Base-by-base conservation (phyloP, 495 filamentous ascomycete species). In the Mytilinidion resinicola region DNA sequence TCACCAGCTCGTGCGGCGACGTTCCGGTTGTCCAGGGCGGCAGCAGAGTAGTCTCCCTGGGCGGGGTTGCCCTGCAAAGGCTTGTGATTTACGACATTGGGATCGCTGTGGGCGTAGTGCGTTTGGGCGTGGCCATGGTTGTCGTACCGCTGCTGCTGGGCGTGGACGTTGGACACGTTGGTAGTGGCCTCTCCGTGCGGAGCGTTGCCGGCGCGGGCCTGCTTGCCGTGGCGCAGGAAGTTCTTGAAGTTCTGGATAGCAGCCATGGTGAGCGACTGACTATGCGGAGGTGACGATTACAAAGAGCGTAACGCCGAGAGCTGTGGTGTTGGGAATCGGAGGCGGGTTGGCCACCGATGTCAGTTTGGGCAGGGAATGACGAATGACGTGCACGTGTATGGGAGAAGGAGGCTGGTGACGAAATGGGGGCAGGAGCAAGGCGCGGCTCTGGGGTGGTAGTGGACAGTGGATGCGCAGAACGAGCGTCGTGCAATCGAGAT, bases 201-300 rank as follows among this genome's bases (percentile, higher is more conserved):
- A 39, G 79, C 74, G 34, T 86, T 82, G 59, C 80, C 81, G 51
- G 79, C 78, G 54, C 90, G 87, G 58, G 90, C 92, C 77, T 96
- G 90, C 77, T 96, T 96, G 81, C 91, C 92, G 77, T 96, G 93
- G 57, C 93, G 89, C 75, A 98, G 95, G 74, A 98, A 92, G 74
- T 96, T 98, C 76, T 98, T 96, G 56, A 98, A 76, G 65, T 85
- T 89, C 77, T 90, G 86, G 77, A 92, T 90, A 52, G 88, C 89
- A 20, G 51, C 61, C 66, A 69, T 69, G 56, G 21, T 64, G 25
- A 30, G 25, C 25, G 25, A 30, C 25, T 30, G 25, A 30, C 25
- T 30, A 30, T 30, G 25, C 25, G 25, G 46, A 4, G 46, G 14
- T 9, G 46, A 25, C 46, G 46, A 25, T 19, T 30, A 49, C 46